These are phyloP conservation scores for Globisporangium apiculatum DNA, from an alignment of 352 stramenopile genomes.

Conservation along the genomic window DNA sequence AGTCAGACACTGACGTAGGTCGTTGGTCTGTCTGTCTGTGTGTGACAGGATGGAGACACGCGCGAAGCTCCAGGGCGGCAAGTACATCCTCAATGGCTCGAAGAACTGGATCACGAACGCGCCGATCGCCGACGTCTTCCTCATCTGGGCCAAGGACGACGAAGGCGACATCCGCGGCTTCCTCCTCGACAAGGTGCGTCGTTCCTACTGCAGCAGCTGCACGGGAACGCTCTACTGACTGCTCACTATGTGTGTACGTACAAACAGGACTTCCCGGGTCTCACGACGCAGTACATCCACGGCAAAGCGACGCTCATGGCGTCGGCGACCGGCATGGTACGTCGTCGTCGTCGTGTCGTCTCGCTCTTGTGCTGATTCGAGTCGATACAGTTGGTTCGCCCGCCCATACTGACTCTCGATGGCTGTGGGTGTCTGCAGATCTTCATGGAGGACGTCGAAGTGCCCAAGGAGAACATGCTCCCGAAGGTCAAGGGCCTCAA, in stretches of 20 bases:
- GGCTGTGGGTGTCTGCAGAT: slow-evolving; percentile 51
- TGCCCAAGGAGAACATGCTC: slow-evolving; percentile 93
- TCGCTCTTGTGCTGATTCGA: too few relatives aligned
- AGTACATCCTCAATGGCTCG: slow-evolving; percentile 95
- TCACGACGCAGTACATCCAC: slow-evolving; percentile 94
- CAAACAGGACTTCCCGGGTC: slow-evolving; percentile 76
- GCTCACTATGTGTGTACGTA: not conserved
- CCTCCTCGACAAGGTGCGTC: slow-evolving; percentile 87
- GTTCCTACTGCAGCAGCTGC: not conserved
- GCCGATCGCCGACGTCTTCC: slow-evolving; percentile 95
- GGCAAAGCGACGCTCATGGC: slow-evolving; percentile 95
- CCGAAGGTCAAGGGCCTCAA: slow-evolving; percentile 84
- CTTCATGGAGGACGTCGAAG: slow-evolving; percentile 95
- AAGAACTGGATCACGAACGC: slow-evolving; percentile 97
- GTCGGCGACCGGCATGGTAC: slow-evolving; percentile 90
- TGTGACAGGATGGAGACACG: slow-evolving; percentile 91
- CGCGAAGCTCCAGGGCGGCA: slow-evolving; percentile 76
- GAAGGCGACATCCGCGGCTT: slow-evolving; percentile 93
- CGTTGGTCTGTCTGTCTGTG: too few relatives aligned
- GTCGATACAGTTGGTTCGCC: too few relatives aligned
- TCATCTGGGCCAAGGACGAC: slow-evolving; percentile 97
- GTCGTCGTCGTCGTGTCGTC: not conserved
- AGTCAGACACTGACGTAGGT: not conserved
- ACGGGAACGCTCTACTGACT: too few relatives aligned
- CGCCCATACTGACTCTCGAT: not conserved